A percentile compares a stretch with the other conserved stretches of the same genome.
phyloP scores from a whole-genome alignment of 2,329 filamentous ascomycete genomes.

The Fusarium coicis region DNA sequence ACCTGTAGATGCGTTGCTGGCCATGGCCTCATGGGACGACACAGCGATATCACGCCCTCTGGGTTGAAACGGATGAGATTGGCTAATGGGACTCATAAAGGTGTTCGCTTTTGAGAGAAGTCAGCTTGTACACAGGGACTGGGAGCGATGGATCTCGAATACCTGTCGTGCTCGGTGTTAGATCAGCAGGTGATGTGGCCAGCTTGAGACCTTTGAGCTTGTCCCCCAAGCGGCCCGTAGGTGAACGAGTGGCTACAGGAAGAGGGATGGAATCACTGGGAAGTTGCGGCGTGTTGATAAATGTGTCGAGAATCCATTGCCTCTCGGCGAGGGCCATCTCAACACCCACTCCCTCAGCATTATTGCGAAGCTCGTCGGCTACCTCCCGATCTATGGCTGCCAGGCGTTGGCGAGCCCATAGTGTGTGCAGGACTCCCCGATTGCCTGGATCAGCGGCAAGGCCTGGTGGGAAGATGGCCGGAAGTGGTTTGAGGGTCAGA shows the following conservation, averaged over 20 bases:
- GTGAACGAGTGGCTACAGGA: conserved; percentile 70
- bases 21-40: conserved; percentile 50
- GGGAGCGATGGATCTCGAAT: conserved; percentile 29
- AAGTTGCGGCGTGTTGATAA: conserved; percentile 53
- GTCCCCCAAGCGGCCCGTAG: conserved; percentile 77
- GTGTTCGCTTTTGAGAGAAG: conserved; percentile 47
- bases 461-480: conserved; percentile 85
- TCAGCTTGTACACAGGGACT: conserved; percentile 31
- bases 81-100: conserved; percentile 48
- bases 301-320: conserved; percentile 86
- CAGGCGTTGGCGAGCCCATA: conserved; percentile 88
- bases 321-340: conserved; percentile 87
- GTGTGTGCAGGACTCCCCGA: conserved; percentile 86
- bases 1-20: conserved; percentile 34
- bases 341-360: conserved; percentile 83
- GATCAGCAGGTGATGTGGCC: conserved; percentile 75
- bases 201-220: conserved; percentile 84
- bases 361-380: conserved; percentile 74
- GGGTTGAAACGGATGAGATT: conserved; percentile 48
- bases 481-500: conserved; percentile 78
- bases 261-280: conserved; percentile 24
- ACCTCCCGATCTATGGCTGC: conserved; percentile 82
- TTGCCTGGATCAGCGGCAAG: conserved; percentile 77
- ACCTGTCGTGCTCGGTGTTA: conserved; percentile 66
- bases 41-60: conserved; percentile 49